Conservation (phyloP, 352 stramenopile genomes). For the Globisporangium yorkense region DNA sequence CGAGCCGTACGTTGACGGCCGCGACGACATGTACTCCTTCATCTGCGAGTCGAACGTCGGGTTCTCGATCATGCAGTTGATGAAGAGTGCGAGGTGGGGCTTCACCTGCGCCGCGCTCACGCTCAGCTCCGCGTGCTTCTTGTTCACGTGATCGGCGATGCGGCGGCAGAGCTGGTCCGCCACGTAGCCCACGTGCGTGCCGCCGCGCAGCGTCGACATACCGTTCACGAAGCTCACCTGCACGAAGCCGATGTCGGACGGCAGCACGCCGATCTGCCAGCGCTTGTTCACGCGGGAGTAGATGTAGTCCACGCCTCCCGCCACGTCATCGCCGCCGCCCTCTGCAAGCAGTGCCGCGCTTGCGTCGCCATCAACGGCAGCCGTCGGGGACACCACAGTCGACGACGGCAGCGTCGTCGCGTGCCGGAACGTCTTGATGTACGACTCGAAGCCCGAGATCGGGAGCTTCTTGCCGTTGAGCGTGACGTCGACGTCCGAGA, state of each 20-base stretch:
- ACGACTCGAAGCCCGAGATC: constrained; percentile 96
- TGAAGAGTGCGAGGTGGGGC: constrained; percentile 97
- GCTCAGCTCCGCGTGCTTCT: constrained; percentile 92
- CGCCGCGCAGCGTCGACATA: constrained; percentile 96
- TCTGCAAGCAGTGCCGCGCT: constrained; percentile 5
- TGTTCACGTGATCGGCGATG: constrained; percentile 94
- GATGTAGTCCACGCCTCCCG: constrained; percentile 73
- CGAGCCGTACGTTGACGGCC: constrained; percentile 80
- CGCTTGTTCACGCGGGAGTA: constrained; percentile 93
- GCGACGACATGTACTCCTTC: constrained; percentile 98
- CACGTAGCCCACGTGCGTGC: constrained; percentile 93
- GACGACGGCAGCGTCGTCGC: constrained; percentile 33
- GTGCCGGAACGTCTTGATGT: constrained; percentile 88
- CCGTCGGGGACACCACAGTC: neutral
- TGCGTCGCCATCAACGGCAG: neutral
- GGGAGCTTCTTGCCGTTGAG: constrained; percentile 86
- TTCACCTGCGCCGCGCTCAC: constrained; percentile 95
- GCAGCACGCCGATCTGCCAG: constrained; percentile 94
- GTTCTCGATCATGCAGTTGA: constrained; percentile 99
- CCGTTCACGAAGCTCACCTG: constrained; percentile 99
- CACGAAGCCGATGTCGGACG: constrained; percentile 90
- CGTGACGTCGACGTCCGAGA: constrained; percentile 90
- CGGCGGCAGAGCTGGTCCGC: constrained; percentile 73
- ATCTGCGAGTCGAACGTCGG: constrained; percentile 99
- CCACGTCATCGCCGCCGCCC: constrained; percentile 53